phyloP scores from a whole-genome alignment of 2,329 filamentous ascomycete species.

The Epichloe festucae region DNA sequence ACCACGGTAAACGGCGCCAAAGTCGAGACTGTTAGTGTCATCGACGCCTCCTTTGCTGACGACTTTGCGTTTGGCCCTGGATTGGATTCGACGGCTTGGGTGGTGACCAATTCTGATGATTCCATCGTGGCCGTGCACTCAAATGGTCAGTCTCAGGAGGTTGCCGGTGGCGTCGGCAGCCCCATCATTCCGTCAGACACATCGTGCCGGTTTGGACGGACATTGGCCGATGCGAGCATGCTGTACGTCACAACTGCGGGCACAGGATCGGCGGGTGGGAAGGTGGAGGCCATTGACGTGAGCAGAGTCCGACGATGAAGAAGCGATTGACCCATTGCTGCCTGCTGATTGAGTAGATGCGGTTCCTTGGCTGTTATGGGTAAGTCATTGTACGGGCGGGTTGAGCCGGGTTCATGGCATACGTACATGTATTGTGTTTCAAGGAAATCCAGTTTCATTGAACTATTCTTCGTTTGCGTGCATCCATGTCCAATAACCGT shows the following conservation, averaged over 20 bases:
- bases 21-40: conserved; percentile 6
- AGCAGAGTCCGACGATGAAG: background rate
- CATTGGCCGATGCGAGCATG: background rate
- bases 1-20: background rate
- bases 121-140: conserved; percentile 4
- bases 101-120: conserved; percentile 8
- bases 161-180: background rate
- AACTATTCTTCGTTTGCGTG: no score
- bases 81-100: conserved; percentile 6
- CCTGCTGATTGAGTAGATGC: no score
- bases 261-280: background rate
- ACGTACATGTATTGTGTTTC: no score
- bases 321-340: no score
- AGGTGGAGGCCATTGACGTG: conserved; percentile 1
- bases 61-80: conserved; percentile 10
- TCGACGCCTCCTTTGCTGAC: conserved; percentile 8
- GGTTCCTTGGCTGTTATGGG: no score
- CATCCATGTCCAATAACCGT: no score
- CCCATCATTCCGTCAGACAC: background rate
- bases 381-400: no score
- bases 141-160: background rate
- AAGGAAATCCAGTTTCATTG: no score
- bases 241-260: conserved; percentile 3
- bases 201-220: conserved; percentile 2
- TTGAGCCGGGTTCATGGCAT: no score